Evolutionary conservation across 2,329 filamentous ascomycete species (phyloP).

Genomic region (Hypoxylon sp.): DNA sequence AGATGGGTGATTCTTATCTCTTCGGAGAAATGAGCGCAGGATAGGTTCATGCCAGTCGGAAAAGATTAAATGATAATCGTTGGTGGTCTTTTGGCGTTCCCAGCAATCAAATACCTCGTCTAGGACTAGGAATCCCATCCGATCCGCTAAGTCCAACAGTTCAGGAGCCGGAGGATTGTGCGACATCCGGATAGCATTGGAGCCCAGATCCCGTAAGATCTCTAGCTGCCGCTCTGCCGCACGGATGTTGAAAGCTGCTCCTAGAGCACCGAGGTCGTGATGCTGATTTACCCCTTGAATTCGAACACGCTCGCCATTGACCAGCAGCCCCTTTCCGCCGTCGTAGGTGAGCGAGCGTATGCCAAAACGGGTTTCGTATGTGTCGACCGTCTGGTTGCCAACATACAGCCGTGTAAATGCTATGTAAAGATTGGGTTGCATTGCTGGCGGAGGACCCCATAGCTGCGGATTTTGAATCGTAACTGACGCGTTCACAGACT

Average conservation of each 20-base stretch:
- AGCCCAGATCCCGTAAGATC: constrained; percentile 64
- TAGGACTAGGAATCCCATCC: constrained; percentile 64
- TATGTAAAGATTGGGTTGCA: constrained; percentile 63
- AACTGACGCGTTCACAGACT: constrained; percentile 55
- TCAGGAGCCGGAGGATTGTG: constrained; percentile 68
- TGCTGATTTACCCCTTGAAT: constrained; percentile 66
- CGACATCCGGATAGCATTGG: constrained; percentile 64
- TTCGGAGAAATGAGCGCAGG: constrained; percentile 64
- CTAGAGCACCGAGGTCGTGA: constrained; percentile 65
- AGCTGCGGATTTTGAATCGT: constrained; percentile 59
- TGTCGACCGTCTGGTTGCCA: constrained; percentile 55
- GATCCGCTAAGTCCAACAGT: constrained; percentile 65
- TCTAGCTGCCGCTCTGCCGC: constrained; percentile 65
- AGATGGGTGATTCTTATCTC: constrained; percentile 69
- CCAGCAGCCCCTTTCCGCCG: constrained; percentile 58
- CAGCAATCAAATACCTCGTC: constrained; percentile 70
- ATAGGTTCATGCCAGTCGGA: constrained; percentile 68
- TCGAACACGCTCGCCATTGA: constrained; percentile 62
- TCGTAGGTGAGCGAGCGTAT: constrained; percentile 61
- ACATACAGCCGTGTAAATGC: constrained; percentile 60
- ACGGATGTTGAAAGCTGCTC: constrained; percentile 64
- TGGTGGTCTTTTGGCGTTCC: constrained; percentile 60
- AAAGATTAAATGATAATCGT: constrained; percentile 68
- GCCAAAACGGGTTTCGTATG: constrained; percentile 65
- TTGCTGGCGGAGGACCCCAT: constrained; percentile 64